Percentiles rank a stretch among this genome's conserved stretches.
Evolutionary conservation across 2,329 filamentous ascomycete genomes (phyloP).

Genomic region (Colletotrichum sp.): DNA sequence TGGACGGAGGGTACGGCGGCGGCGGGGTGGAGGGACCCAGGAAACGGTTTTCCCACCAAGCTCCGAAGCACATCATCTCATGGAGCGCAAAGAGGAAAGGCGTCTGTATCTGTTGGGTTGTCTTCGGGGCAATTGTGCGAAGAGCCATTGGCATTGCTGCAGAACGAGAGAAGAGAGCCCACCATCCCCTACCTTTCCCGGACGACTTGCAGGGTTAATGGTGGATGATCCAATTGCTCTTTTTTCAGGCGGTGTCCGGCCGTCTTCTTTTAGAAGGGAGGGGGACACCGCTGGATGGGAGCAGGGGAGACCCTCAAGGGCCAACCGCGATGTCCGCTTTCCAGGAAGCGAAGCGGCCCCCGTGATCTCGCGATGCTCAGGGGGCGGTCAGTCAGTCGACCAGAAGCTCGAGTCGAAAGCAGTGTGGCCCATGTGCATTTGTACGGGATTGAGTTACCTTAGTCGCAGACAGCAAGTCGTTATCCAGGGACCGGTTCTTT

Average conservation of each 20-base stretch:
- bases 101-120: not conserved
- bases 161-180: not conserved
- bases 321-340: not conserved
- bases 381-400: not conserved
- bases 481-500: not conserved
- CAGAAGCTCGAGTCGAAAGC: not conserved
- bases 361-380: slow-evolving; percentile 3
- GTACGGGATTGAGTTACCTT: not conserved
- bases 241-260: not conserved
- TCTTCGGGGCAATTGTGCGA: not conserved
- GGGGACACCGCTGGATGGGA: not conserved
- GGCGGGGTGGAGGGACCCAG: not conserved
- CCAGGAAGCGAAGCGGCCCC: not conserved
- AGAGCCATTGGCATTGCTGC: not conserved
- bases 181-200: not conserved
- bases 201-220: not conserved
- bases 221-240: not conserved
- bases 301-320: slow-evolving; percentile 5
- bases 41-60: not conserved
- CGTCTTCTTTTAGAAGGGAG: not conserved
- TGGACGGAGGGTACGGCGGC: not conserved
- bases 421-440: not conserved
- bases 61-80: not conserved
- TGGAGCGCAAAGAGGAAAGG: not conserved
- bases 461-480: not conserved